phyloP scores from a whole-genome alignment of 345 rosid species.

The Hypericum androsaemum region DNA sequence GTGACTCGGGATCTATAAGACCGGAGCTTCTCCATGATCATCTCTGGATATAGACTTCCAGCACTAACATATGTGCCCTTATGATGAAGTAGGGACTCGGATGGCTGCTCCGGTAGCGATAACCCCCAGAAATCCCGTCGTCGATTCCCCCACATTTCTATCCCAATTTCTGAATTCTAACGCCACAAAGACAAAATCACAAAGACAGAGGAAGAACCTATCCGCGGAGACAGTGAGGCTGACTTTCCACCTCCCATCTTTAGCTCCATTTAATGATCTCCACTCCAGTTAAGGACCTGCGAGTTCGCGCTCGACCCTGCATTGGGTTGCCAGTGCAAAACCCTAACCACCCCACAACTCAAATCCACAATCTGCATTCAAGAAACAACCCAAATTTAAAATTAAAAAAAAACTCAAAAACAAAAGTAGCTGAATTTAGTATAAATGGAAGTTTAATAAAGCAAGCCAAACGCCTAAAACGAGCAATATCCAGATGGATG shows the following conservation, averaged over 20 bases:
- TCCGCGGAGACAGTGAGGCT: slow-evolving; percentile 55
- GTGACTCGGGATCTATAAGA: slow-evolving; percentile 74
- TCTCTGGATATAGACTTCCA: slow-evolving; percentile 63
- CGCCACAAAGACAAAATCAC: not conserved
- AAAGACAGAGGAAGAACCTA: not conserved
- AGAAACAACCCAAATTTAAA: slow-evolving; percentile 36
- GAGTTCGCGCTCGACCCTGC: slow-evolving; percentile 45
- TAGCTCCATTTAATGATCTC: slow-evolving; percentile 81
- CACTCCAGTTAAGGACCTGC: slow-evolving; percentile 48
- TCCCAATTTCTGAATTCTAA: not conserved
- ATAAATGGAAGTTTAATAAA: too few relatives aligned
- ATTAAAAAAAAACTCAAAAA: too few relatives aligned
- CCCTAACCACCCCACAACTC: slow-evolving; percentile 28
- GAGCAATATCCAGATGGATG: too few relatives aligned
- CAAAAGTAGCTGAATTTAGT: too few relatives aligned
- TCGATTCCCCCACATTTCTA: not conserved
- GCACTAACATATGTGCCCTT: slow-evolving; percentile 51
- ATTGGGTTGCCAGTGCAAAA: slow-evolving; percentile 89
- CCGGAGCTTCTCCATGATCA: slow-evolving; percentile 90
- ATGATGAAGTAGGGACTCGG: slow-evolving; percentile 66
- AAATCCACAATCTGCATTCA: not conserved
- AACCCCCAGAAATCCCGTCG: slow-evolving; percentile 67
- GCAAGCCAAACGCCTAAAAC: too few relatives aligned
- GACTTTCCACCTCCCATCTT: slow-evolving; percentile 89
- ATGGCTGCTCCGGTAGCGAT: slow-evolving; percentile 64